phyloP scores from a whole-genome alignment of 2,329 filamentous ascomycete genomes.

The Dryadomyces sulphureus region DNA sequence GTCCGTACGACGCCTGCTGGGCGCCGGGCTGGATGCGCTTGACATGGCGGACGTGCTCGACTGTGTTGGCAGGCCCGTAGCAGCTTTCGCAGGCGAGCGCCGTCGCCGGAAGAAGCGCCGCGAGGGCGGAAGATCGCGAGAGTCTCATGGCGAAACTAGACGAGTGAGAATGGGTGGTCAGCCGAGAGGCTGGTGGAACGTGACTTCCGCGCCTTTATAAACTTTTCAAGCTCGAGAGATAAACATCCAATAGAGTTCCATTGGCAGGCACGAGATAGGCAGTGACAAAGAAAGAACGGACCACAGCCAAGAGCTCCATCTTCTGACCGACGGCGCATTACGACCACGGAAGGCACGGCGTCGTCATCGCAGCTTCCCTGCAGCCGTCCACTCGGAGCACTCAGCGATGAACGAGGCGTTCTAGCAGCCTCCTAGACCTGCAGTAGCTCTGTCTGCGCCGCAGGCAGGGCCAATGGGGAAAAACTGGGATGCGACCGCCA shows the following conservation, averaged over 20 bases:
- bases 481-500: not conserved
- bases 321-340: too few relatives aligned
- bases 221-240: too few relatives aligned
- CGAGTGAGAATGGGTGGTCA: too few relatives aligned
- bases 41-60: conserved; percentile 26
- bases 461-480: not conserved
- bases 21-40: conserved; percentile 34
- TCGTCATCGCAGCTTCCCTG: not conserved
- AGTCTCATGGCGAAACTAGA: not conserved
- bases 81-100: conserved; percentile 25
- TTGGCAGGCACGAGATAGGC: not conserved
- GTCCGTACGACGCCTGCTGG: conserved; percentile 25
- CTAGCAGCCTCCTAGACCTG: not conserved
- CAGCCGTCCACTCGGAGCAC: not conserved
- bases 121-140: not conserved
- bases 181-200: too few relatives aligned
- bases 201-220: too few relatives aligned
- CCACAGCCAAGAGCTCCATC: too few relatives aligned
- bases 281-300: not conserved
- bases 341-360: too few relatives aligned
- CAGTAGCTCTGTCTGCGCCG: not conserved
- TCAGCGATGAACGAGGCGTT: not conserved
- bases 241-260: not conserved
- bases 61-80: conserved; percentile 24
- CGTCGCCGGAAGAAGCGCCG: conserved; percentile 6